Evolutionary conservation across 495 filamentous ascomycete genomes (phyloP), one percentile per base, ranked within the genome.

Genomic region (Bacidia rubella): DNA sequence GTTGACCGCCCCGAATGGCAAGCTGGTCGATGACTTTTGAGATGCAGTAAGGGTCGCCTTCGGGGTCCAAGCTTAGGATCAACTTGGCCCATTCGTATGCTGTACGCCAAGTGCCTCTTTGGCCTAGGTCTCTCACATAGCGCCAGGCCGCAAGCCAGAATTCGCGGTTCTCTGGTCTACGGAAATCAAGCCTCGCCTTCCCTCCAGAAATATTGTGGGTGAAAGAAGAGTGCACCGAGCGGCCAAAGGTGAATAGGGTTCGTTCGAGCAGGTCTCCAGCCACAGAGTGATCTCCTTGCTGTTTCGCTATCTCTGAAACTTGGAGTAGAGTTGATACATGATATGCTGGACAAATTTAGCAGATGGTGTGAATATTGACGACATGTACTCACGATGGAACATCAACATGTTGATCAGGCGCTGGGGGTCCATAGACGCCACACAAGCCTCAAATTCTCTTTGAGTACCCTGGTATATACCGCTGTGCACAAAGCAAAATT

Each of bases 31-130:
- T 75, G 53, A 84, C 65, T 19, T 92, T 74, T 41, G 75, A 73
- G 53, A 95, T 75, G 53, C 77, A 83, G 59, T 95, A 95, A 1
- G 89, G 90, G 64, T 99, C 92, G 0, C 66, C 71, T 56, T 70
- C 64, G n/a, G 80, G 79, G 58, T 85, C 78, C 47, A 99, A 65
- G 54, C 80, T 77, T 1, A 95, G 70, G 9, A 95, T 65, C 9
- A 97, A 68, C 65, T 93, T 95, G 4, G 83, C 76, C 87, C 90
- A 99, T 65, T 97, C 93, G 44, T 88, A 82, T 0, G 87, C 86
- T 1, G 92, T 97, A 25, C 88, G 76, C 74, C 86, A 94, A 12
- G 90, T 95, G n/a, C 90, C 88, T 59, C 92, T 88, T 75, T 86
- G 82, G 10, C 83, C 74, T 10, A 97, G 73, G 54, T 85, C 87